Percentiles rank a stretch among this genome's conserved stretches.
Evolutionary conservation across 108 stramenopile genomes (phyloP).

Genomic region (Seminavis robusta): DNA sequence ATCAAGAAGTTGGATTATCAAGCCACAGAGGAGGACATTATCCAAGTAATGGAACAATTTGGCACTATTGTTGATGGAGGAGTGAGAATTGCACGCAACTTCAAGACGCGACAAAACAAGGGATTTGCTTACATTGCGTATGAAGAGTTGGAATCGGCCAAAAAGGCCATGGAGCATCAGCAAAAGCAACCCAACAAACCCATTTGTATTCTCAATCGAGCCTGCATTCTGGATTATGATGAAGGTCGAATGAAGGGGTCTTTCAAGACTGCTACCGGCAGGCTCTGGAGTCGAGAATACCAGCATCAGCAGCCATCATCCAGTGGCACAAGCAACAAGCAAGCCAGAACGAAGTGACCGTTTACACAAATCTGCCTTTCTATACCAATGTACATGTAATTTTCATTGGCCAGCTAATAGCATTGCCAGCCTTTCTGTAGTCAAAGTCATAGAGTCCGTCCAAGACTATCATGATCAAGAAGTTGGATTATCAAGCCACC

Average conservation of each 20-base stretch:
- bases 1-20: constrained; percentile 92
- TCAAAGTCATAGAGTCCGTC: no score
- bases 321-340: no score
- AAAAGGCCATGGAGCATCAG: constrained; percentile 44
- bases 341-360: no score
- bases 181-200: background rate
- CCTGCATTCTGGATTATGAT: constrained; percentile 71
- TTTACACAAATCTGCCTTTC: no score
- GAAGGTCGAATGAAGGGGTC: constrained; percentile 74
- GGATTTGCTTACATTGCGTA: constrained; percentile 83
- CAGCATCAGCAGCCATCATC: constrained; percentile 4
- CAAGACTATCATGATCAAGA: constrained; percentile 60
- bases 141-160: constrained; percentile 55
- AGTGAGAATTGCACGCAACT: constrained; percentile 72
- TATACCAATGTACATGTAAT: no score
- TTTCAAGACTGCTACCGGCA: constrained; percentile 56
- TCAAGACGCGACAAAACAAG: constrained; percentile 54
- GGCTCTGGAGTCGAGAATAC: constrained; percentile 59
- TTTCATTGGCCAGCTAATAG: no score
- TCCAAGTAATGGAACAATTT: constrained; percentile 47
- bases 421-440: no score
- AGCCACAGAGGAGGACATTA: constrained; percentile 78
- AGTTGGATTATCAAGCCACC: constrained; percentile 85
- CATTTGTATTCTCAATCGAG: constrained; percentile 44
- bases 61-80: constrained; percentile 58